phyloP scores from a whole-genome alignment of 371 early-diverging fungal species.

The Catenaria anguillulae region DNA sequence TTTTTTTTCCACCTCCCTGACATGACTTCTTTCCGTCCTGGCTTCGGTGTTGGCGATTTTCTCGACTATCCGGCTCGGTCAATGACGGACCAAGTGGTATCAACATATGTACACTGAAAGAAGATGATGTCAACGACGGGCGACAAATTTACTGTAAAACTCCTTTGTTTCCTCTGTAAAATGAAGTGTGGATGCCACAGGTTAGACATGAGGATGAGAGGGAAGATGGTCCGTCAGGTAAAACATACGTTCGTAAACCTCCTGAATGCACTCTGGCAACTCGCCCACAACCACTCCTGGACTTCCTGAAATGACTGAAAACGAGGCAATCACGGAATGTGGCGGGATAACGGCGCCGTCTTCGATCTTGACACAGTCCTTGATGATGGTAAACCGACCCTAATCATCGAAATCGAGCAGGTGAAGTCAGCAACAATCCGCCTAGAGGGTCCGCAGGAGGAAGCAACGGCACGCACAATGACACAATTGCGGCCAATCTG shows the following conservation, averaged over 20 bases:
- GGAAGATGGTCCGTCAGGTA: background rate
- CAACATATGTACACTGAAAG: too few relatives aligned
- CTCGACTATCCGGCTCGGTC: too few relatives aligned
- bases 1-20: too few relatives aligned
- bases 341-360: slow-evolving; percentile 85
- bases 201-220: background rate
- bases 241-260: slow-evolving; percentile 20
- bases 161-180: slow-evolving; percentile 49
- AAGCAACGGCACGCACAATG: slow-evolving; percentile 64
- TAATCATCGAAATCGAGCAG: slow-evolving; percentile 14
- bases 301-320: slow-evolving; percentile 26
- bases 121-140: slow-evolving; percentile 20
- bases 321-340: slow-evolving; percentile 78
- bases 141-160: slow-evolving; percentile 54
- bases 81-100: too few relatives aligned
- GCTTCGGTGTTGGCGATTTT: too few relatives aligned
- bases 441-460: background rate
- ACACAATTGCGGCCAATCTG: slow-evolving; percentile 83
- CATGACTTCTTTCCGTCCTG: too few relatives aligned
- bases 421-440: background rate
- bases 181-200: background rate
- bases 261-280: slow-evolving; percentile 71
- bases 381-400: slow-evolving; percentile 89
- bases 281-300: slow-evolving; percentile 51
- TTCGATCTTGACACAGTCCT: slow-evolving; percentile 76